Evolutionary conservation across 1,139 yeast genomes (phyloP).

Genomic region (Martiniozyma asiatica): DNA sequence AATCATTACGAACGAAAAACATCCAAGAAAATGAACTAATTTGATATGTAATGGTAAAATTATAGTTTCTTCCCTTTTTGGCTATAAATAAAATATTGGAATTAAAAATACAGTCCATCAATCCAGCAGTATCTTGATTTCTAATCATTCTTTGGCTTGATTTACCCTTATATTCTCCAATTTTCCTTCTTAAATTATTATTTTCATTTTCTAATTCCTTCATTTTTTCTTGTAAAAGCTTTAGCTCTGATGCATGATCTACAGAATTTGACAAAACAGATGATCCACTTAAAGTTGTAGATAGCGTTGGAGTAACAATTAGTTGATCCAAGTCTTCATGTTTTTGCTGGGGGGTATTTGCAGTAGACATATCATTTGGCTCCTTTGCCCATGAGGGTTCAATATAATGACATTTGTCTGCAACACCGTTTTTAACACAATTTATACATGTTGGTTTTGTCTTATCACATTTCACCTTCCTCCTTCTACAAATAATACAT

Average conservation of each 20-base stretch:
- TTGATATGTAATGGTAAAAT: constrained; percentile 33
- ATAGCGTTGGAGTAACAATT: too few relatives aligned
- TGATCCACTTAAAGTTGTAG: too few relatives aligned
- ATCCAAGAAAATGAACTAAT: constrained; percentile 40
- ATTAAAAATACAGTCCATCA: constrained; percentile 32
- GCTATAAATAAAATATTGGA: constrained; percentile 40
- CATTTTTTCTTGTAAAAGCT: constrained; percentile 15
- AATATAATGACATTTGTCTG: constrained; percentile 60
- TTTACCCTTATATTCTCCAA: background rate
- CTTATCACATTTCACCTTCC: constrained; percentile 49
- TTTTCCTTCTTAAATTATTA: constrained; percentile 12
- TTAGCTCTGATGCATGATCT: constrained; percentile 7
- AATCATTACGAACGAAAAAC: constrained; percentile 41
- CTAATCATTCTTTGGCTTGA: background rate
- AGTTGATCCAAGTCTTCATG: background rate
- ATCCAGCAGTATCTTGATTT: constrained; percentile 12
- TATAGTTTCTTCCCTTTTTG: constrained; percentile 26
- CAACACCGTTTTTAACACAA: constrained; percentile 61
- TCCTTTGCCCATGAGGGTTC: constrained; percentile 41
- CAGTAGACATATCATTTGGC: background rate
- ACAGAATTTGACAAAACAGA: too few relatives aligned
- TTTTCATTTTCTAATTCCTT: constrained; percentile 20
- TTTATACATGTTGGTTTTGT: constrained; percentile 60
- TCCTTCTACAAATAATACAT: constrained; percentile 35
- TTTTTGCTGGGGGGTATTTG: too few relatives aligned